Evolutionary conservation across 495 filamentous ascomycete genomes (phyloP).

Genomic region (Penicillium subrubescens): DNA sequence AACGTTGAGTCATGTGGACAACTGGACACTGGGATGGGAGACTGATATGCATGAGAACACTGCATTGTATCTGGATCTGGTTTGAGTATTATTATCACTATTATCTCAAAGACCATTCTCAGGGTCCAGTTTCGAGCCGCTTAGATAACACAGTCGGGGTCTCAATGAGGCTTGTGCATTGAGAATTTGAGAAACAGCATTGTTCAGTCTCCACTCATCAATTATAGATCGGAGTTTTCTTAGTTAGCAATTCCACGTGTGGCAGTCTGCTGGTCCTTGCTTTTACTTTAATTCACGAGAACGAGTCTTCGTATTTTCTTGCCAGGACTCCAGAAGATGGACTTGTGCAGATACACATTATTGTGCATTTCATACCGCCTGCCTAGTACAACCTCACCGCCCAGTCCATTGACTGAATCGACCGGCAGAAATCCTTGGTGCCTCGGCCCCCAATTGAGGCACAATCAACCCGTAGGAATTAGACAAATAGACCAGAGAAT

Average conservation of each 20-base stretch:
- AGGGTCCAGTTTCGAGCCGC: background rate
- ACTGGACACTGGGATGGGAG: no score
- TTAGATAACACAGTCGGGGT: background rate
- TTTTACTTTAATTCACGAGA: background rate
- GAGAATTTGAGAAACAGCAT: background rate
- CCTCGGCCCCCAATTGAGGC: background rate
- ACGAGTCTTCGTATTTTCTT: background rate
- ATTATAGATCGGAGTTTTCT: background rate
- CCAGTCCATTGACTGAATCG: background rate
- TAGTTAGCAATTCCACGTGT: background rate
- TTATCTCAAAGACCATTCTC: background rate
- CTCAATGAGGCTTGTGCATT: slow-evolving; percentile 3
- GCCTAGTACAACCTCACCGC: background rate
- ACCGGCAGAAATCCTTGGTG: background rate
- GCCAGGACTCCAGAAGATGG: background rate
- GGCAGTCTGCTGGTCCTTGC: background rate
- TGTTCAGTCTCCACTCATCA: background rate
- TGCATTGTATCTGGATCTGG: background rate
- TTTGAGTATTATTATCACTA: background rate
- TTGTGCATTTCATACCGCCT: background rate
- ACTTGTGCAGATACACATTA: background rate
- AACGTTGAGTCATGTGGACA: background rate
- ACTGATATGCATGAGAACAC: background rate
- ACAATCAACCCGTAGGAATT: background rate
- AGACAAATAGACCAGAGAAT: background rate